phyloP scores from a whole-genome alignment of 208 protist species.

The Zelonia costaricensis region DNA sequence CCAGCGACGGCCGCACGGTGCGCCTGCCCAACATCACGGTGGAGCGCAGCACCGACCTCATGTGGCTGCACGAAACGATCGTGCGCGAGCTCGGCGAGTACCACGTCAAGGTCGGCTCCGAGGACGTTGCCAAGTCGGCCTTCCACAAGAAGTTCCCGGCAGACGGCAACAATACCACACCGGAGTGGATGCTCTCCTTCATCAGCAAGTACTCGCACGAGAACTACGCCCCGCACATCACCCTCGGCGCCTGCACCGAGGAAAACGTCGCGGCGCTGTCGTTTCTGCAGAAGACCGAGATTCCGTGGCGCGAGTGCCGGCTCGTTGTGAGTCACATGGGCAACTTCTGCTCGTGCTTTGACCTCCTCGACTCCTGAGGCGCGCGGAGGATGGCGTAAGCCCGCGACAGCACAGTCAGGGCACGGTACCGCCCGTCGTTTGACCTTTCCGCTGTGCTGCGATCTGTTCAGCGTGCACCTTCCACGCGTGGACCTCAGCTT shows the following conservation, averaged over 20 bases:
- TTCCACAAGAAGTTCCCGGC: conserved; percentile 73
- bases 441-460: conserved; percentile 4
- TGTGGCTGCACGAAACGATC: conserved; percentile 56
- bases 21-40: conserved; percentile 63
- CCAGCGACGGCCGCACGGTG: conserved; percentile 36
- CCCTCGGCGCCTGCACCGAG: conserved; percentile 61
- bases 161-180: conserved; percentile 28
- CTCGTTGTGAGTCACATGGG: conserved; percentile 82
- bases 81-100: conserved; percentile 41
- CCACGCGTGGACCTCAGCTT: too few relatives aligned
- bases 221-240: conserved; percentile 74
- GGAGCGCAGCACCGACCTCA: conserved; percentile 36
- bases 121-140: conserved; percentile 54
- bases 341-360: conserved; percentile 79
- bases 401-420: too few relatives aligned
- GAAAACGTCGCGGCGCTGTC: conserved; percentile 33
- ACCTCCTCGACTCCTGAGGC: conserved; percentile 52
- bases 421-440: conserved; percentile 3
- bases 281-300: conserved; percentile 53
- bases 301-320: conserved; percentile 66
- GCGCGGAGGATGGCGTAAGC: too few relatives aligned
- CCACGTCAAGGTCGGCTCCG: conserved; percentile 45
- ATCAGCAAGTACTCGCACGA: conserved; percentile 36
- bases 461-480: background rate
- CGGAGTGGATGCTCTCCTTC: conserved; percentile 64